Conservation (phyloP, 495 filamentous ascomycete genomes). For the Immersiella caudata region DNA sequence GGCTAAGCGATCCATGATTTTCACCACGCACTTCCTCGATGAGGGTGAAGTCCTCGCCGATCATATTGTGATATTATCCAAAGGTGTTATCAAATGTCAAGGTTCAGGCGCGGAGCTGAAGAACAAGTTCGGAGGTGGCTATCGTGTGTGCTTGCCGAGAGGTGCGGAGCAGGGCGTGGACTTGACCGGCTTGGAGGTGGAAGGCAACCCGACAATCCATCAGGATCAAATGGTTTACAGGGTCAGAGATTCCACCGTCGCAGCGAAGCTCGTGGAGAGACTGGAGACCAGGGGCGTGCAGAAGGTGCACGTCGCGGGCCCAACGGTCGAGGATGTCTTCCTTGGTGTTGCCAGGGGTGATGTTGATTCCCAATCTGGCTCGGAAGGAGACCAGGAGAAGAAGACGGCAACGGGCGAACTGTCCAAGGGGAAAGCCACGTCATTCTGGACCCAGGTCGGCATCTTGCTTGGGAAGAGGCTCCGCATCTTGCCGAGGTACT, state of each 20-base stretch:
- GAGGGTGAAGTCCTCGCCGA: constrained; percentile 75
- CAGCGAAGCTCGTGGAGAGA: constrained; percentile 61
- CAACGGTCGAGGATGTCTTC: constrained; percentile 84
- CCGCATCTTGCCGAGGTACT: constrained; percentile 26
- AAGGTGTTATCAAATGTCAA: constrained; percentile 66
- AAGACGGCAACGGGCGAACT: constrained; percentile 13
- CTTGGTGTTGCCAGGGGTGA: constrained; percentile 72
- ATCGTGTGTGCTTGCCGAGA: constrained; percentile 68
- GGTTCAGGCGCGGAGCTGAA: constrained; percentile 74
- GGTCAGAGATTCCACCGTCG: constrained; percentile 60
- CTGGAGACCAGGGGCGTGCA: constrained; percentile 61
- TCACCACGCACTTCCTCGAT: constrained; percentile 82
- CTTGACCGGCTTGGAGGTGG: constrained; percentile 35
- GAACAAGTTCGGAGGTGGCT: constrained; percentile 67
- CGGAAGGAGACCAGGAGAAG: constrained; percentile 13
- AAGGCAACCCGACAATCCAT: constrained; percentile 47
- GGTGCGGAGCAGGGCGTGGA: constrained; percentile 29
- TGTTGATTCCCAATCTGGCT: constrained; percentile 33
- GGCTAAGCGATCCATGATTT: constrained; percentile 70
- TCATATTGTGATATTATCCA: constrained; percentile 72
- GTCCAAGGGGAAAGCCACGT: constrained; percentile 19
- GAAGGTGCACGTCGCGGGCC: constrained; percentile 73
- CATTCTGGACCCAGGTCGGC: constrained; percentile 26
- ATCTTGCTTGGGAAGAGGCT: constrained; percentile 27
- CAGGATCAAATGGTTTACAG: constrained; percentile 71